phyloP scores from a whole-genome alignment of 768 basidiomycete species.

The Plicaturopsis crispa region DNA sequence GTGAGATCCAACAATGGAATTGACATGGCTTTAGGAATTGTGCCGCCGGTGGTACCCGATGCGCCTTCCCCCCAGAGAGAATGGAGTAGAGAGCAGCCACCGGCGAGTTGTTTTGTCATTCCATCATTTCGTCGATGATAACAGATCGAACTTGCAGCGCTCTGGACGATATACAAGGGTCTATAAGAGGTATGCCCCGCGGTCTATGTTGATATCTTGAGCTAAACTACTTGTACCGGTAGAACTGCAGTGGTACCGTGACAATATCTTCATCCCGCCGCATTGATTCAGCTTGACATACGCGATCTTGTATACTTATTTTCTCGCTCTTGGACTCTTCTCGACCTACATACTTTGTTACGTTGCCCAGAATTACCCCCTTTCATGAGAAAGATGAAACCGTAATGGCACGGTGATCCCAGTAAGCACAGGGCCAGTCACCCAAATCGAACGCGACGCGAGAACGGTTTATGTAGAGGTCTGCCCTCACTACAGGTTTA shows the following conservation, averaged over 20 bases:
- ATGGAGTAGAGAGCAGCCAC: conserved; percentile 37
- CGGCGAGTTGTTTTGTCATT: conserved; percentile 33
- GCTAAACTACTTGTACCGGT: conserved; percentile 1
- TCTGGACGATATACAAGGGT: conserved; percentile 71
- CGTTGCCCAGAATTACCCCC: no score
- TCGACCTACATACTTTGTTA: no score
- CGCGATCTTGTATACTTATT: no score
- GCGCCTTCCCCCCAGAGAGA: conserved; percentile 12
- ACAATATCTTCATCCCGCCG: conserved; percentile 59
- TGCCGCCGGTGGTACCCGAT: conserved; percentile 65
- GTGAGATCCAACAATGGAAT: background rate
- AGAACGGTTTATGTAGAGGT: no score
- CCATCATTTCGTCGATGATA: background rate
- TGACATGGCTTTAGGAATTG: conserved; percentile 45
- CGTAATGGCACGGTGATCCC: no score
- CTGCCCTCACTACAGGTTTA: no score
- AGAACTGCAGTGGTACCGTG: conserved; percentile 79
- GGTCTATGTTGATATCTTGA: background rate
- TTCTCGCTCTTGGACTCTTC: no score
- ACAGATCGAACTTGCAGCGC: conserved; percentile 40
- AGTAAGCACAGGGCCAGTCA: no score
- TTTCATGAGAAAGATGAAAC: no score
- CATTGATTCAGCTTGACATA: no score
- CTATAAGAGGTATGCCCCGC: conserved; percentile 52
- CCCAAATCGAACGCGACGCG: no score